Conservation (phyloP, 2,329 filamentous ascomycete species). For the Calcarisporium arbuscula region DNA sequence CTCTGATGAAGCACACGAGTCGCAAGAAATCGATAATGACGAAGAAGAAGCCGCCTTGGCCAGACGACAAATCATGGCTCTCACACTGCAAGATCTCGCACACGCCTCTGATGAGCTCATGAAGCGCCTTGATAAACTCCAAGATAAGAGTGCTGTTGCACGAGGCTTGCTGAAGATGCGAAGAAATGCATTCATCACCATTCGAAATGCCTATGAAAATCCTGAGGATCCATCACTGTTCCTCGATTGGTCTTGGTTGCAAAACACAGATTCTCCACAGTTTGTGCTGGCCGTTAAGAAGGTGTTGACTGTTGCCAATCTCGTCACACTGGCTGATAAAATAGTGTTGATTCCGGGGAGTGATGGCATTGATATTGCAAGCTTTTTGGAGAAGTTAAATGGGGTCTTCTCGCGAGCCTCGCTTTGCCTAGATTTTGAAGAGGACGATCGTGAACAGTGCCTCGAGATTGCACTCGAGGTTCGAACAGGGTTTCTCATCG, state of each 20-base stretch:
- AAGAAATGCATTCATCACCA: conserved; percentile 17
- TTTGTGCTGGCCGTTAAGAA: conserved; percentile 3
- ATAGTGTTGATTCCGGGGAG: conserved; percentile 12
- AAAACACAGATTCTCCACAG: conserved; percentile 1
- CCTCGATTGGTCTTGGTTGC: conserved; percentile 19
- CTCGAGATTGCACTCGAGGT: conserved; percentile 25
- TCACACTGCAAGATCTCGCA: conserved; percentile 20
- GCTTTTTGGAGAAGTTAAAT: conserved; percentile 26
- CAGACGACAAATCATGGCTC: conserved; percentile 15
- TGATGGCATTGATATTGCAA: conserved; percentile 10
- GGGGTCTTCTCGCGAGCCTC: conserved; percentile 20
- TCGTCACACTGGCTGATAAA: conserved; percentile 26
- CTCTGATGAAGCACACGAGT: not conserved
- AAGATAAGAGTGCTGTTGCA: conserved; percentile 14
- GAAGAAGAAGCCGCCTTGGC: conserved; percentile 10
- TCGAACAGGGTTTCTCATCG: conserved; percentile 29
- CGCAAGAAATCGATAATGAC: conserved; percentile 1
- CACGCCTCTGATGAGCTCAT: conserved; percentile 20
- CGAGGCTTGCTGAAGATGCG: conserved; percentile 18
- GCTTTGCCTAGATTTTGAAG: too few relatives aligned
- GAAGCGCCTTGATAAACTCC: conserved; percentile 14
- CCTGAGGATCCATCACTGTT: conserved; percentile 14
- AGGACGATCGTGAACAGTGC: conserved; percentile 8
- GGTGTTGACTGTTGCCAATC: conserved; percentile 26
- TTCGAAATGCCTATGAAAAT: conserved; percentile 19